A percentile compares a stretch with the other conserved stretches of the same genome.
Evolutionary conservation across 108 stramenopile genomes (phyloP).

Genomic region (Skeletonema costatum): DNA sequence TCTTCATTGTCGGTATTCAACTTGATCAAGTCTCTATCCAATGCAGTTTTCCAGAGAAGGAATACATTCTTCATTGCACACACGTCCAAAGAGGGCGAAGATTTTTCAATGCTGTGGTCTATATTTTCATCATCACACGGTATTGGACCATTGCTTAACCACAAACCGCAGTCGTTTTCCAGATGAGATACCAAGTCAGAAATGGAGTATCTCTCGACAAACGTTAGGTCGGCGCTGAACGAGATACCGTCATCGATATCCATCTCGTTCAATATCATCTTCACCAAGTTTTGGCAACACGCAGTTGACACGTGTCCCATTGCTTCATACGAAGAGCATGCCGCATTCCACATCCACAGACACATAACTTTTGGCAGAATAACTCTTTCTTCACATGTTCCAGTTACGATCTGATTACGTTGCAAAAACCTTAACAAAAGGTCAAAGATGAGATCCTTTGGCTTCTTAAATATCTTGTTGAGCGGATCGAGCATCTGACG

Average conservation of each 20-base stretch:
- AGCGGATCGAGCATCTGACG: conserved; percentile 24
- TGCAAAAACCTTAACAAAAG: conserved; percentile 15
- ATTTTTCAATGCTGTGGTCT: conserved; percentile 16
- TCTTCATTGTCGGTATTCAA: background rate
- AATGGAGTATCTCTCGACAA: conserved; percentile 26
- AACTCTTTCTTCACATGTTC: conserved; percentile 6
- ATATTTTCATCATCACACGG: conserved; percentile 2
- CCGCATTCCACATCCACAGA: conserved; percentile 43
- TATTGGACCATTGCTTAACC: conserved; percentile 12
- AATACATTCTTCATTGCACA: conserved; percentile 27
- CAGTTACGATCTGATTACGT: conserved; percentile 21
- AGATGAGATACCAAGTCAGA: conserved; percentile 28
- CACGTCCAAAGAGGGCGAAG: conserved; percentile 9
- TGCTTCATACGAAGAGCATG: conserved; percentile 25
- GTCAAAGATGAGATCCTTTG: conserved; percentile 14
- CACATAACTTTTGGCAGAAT: conserved; percentile 25
- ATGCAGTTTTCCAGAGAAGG: conserved; percentile 24
- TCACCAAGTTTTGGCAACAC: conserved; percentile 24
- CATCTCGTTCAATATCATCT: conserved; percentile 8
- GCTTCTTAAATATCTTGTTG: conserved; percentile 17
- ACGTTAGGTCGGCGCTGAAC: conserved; percentile 7
- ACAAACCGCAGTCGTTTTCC: conserved; percentile 38
- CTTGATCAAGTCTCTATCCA: conserved; percentile 25
- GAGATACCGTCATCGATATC: conserved; percentile 5
- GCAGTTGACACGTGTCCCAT: background rate